Evolutionary conservation across 768 basidiomycete genomes (phyloP), one percentile per base, ranked within the genome.

Genomic region (Leccinellum rugosiceps): DNA sequence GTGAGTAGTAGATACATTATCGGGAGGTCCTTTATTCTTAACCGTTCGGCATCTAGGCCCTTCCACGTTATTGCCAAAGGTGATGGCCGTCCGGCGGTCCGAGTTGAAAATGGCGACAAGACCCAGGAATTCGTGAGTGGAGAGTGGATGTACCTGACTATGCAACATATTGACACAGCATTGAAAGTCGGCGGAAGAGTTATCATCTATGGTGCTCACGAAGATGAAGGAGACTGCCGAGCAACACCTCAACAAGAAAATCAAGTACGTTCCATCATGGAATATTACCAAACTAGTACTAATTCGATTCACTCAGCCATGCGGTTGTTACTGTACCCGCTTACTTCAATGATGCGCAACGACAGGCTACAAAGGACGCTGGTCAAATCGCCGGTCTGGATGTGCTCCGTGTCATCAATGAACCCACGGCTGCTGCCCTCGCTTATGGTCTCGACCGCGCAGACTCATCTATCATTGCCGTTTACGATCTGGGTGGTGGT

Each of bases 321-420:
- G 90, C 90, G 26, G 95, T 98, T 66, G 79, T 98, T 67, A 98
- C 95, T 14, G 96, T 98, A 30, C 97, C 96, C 1, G 95, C 96
- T 0, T 98, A 98, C 78, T 99, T 98, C 85, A 99, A 99, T 73
- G 97, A 99, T 71, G 95, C 97, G 19, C 97, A 99, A 75, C 88
- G 97, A 58, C 96, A 98, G 79, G 97, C 97, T 4, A 99, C 97
- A 44, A 97, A 98, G 77, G 88, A 98, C 59, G 94, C 97, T 53
- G 97, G 97, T 69, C 88, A 93, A 72, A 98, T 98, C 65, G 95
- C 97, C 19, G 97, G 97, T 69, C 84, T 98, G 17, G 93, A 98
- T 19, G 97, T 98, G 46, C 87, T 98, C 48, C 94, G 96, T 66
- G 95, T 98, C 58, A 98, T 99, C 78, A 98, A 98, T 73, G 97